Conservation (phyloP, 257 asterid genomes). For the Gentiana straminea region DNA sequence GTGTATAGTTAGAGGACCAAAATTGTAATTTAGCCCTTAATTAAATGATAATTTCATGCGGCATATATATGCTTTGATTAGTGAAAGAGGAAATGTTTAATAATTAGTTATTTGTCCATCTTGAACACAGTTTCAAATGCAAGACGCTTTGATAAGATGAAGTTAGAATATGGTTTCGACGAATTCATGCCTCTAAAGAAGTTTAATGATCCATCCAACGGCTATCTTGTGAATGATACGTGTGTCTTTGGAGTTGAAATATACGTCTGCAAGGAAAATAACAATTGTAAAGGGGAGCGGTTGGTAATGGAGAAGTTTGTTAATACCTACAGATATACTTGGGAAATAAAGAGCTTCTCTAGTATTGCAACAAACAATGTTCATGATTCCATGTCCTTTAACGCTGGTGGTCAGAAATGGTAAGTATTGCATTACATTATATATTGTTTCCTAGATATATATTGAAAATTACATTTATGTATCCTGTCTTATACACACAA, state of each 20-base stretch:
- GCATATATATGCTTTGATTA: no score
- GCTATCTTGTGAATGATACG: slow-evolving; percentile 40
- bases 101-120: slow-evolving; percentile 1
- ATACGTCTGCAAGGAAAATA: slow-evolving; percentile 33
- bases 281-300: slow-evolving; percentile 33
- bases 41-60: no score
- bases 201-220: slow-evolving; percentile 38
- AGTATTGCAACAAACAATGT: slow-evolving; percentile 13
- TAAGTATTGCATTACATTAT: slow-evolving; percentile 2
- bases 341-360: slow-evolving; percentile 31
- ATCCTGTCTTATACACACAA: neutral
- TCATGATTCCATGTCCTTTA: slow-evolving; percentile 38
- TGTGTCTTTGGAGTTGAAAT: slow-evolving; percentile 62
- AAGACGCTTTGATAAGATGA: slow-evolving; percentile 44
- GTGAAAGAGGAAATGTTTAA: no score
- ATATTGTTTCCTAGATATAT: no score
- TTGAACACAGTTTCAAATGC: slow-evolving; percentile 28
- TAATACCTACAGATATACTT: slow-evolving; percentile 25
- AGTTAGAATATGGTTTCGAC: slow-evolving; percentile 51
- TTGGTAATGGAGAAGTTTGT: slow-evolving; percentile 49
- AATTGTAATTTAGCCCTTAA: no score
- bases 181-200: slow-evolving; percentile 33
- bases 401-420: slow-evolving; percentile 43
- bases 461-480: no score
- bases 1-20: no score